These are phyloP conservation scores for Saccharomycopsis olivae DNA, from an alignment of 805 yeast species.

Conservation along the genomic window DNA sequence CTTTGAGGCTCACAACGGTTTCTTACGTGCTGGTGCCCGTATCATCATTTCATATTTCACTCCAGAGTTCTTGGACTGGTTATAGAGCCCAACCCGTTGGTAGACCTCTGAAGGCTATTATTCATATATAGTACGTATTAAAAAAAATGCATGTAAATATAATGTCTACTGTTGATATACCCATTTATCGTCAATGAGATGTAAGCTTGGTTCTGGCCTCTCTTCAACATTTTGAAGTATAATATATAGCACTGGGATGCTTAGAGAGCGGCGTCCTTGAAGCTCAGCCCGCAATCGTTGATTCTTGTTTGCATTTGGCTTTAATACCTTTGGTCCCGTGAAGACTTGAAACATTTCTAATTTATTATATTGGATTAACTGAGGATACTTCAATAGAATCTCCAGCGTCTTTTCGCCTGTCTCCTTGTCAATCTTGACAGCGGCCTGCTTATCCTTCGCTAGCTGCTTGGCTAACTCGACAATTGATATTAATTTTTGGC, in stretches of 20 bases:
- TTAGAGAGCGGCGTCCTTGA: too few species aligned
- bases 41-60: conserved; percentile 86
- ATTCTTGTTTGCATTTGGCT: too few species aligned
- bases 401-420: too few species aligned
- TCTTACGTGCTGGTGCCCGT: conserved; percentile 92
- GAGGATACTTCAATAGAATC: not conserved
- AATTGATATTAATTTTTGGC: conserved; percentile 9
- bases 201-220: not conserved
- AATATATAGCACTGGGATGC: not conserved
- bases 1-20: conserved; percentile 84
- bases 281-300: too few species aligned
- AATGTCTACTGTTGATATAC: not conserved
- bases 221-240: not conserved
- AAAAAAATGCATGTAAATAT: not conserved
- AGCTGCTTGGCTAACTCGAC: conserved; percentile 12
- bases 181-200: conserved; percentile 1
- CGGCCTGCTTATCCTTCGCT: too few species aligned
- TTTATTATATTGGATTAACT: conserved; percentile 1
- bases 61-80: conserved; percentile 94
- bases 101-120: too few species aligned
- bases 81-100: too few species aligned
- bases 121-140: not conserved
- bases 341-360: not conserved
- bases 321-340: too few species aligned
- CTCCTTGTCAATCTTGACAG: too few species aligned